Percentiles rank a stretch among this genome's conserved stretches.
phyloP scores from a whole-genome alignment of 768 basidiomycete species.

The Glaciozyma martinii region DNA sequence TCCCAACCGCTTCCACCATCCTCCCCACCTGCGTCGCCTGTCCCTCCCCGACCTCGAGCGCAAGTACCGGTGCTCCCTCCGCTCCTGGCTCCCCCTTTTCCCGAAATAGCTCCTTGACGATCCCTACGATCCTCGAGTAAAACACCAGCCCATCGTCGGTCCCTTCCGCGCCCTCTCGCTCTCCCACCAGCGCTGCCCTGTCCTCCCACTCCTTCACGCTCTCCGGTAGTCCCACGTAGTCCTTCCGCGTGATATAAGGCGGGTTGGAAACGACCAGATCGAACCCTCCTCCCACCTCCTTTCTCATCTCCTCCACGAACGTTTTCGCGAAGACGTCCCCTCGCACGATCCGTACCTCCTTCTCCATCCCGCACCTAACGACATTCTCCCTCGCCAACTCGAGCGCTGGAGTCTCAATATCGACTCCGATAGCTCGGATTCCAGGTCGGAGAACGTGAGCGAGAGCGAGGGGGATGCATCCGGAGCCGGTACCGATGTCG shows the following conservation, averaged over 20 bases:
- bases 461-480: slow-evolving; percentile 81
- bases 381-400: slow-evolving; percentile 48
- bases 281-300: slow-evolving; percentile 44
- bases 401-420: slow-evolving; percentile 57
- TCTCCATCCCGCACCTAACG: background rate
- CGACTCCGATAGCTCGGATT: slow-evolving; percentile 41
- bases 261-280: slow-evolving; percentile 77
- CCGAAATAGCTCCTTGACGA: slow-evolving; percentile 40
- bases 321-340: slow-evolving; percentile 32
- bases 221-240: slow-evolving; percentile 55
- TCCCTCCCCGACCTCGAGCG: slow-evolving; percentile 31
- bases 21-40: slow-evolving; percentile 23
- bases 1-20: slow-evolving; percentile 7
- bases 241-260: slow-evolving; percentile 66
- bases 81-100: background rate
- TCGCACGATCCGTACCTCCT: slow-evolving; percentile 31
- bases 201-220: slow-evolving; percentile 75
- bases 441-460: slow-evolving; percentile 48
- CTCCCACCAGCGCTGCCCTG: slow-evolving; percentile 68
- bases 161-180: slow-evolving; percentile 35
- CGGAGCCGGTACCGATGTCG: slow-evolving; percentile 89
- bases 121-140: slow-evolving; percentile 61
- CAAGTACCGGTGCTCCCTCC: slow-evolving; percentile 11
- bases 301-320: slow-evolving; percentile 7
- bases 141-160: slow-evolving; percentile 51